A percentile compares a stretch with the other conserved stretches of the same genome.
phyloP scores from a whole-genome alignment of 2,329 filamentous ascomycete genomes.

The Claviceps sp. region DNA sequence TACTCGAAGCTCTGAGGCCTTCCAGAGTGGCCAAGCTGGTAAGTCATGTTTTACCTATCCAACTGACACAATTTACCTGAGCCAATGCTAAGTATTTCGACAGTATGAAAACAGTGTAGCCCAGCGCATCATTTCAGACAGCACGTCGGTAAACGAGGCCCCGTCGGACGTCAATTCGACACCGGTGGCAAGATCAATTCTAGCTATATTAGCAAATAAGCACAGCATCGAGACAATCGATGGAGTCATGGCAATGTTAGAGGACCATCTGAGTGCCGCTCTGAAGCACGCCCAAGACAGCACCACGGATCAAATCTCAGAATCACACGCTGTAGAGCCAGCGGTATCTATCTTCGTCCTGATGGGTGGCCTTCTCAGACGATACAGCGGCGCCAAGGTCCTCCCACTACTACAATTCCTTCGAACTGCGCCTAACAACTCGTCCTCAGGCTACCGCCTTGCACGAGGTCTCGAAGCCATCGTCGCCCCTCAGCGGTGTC shows the following conservation, averaged over 20 bases:
- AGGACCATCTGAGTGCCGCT: slow-evolving; percentile 12
- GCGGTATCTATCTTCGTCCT: slow-evolving; percentile 21
- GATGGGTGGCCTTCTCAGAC: slow-evolving; percentile 23
- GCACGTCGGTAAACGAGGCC: slow-evolving; percentile 8
- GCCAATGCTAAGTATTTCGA: not conserved
- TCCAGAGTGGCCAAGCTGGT: slow-evolving; percentile 22
- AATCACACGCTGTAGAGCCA: not conserved
- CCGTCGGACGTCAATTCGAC: slow-evolving; percentile 8
- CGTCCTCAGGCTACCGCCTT: slow-evolving; percentile 24
- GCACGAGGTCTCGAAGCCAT: slow-evolving; percentile 29
- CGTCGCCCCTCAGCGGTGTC: slow-evolving; percentile 24
- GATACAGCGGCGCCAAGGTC: slow-evolving; percentile 23
- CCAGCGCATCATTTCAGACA: slow-evolving; percentile 20
- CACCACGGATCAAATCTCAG: not conserved
- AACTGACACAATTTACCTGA: not conserved
- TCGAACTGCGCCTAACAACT: slow-evolving; percentile 20
- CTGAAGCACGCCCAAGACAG: slow-evolving; percentile 6
- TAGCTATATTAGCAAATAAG: slow-evolving; percentile 32
- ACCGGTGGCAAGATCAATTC: slow-evolving; percentile 21
- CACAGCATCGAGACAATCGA: slow-evolving; percentile 23
- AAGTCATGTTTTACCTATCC: slow-evolving; percentile 6
- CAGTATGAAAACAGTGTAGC: slow-evolving; percentile 24
- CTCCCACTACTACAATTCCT: slow-evolving; percentile 22
- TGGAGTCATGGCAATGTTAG: slow-evolving; percentile 14
- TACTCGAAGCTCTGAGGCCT: slow-evolving; percentile 24